These are phyloP conservation scores for Rubia yunnanensis DNA, from an alignment of 257 asterid genomes.

Conservation along the genomic window DNA sequence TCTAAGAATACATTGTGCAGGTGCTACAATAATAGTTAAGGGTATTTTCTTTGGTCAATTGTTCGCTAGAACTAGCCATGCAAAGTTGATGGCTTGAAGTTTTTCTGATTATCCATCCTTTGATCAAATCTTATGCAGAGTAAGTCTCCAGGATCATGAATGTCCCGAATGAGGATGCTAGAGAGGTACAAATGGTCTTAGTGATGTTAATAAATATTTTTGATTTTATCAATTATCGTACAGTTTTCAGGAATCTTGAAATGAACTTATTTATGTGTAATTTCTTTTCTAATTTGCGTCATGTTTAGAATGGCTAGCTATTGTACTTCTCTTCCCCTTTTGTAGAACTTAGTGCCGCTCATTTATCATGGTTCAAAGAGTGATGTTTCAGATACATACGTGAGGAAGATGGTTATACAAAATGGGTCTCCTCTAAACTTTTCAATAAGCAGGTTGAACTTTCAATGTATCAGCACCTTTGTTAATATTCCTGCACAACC, in stretches of 20 bases:
- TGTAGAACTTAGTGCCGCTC: slow-evolving; percentile 64
- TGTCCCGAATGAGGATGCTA: slow-evolving; percentile 28
- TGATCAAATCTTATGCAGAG: slow-evolving; percentile 31
- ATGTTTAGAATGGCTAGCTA: slow-evolving; percentile 2
- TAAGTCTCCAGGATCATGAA: slow-evolving; percentile 20
- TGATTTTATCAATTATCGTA: not conserved
- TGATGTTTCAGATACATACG: slow-evolving; percentile 41
- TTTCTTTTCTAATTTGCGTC: not conserved
- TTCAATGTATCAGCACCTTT: no score
- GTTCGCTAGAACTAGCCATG: not conserved
- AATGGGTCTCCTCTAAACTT: no score
- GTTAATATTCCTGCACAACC: no score
- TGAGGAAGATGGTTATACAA: slow-evolving; percentile 39
- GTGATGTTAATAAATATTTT: not conserved
- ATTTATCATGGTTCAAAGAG: slow-evolving; percentile 54
- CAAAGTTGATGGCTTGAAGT: not conserved
- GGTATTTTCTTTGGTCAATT: not conserved
- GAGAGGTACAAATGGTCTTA: slow-evolving; percentile 35
- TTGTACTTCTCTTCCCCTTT: slow-evolving; percentile 10
- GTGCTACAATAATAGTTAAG: not conserved
- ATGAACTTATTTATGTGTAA: not conserved
- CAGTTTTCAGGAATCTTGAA: not conserved
- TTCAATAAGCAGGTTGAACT: no score
- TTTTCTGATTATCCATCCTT: not conserved
- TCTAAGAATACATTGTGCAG: no score